Conservation (phyloP, 1,284 basidiomycete genomes). For the Phaffia rhodozyma region DNA sequence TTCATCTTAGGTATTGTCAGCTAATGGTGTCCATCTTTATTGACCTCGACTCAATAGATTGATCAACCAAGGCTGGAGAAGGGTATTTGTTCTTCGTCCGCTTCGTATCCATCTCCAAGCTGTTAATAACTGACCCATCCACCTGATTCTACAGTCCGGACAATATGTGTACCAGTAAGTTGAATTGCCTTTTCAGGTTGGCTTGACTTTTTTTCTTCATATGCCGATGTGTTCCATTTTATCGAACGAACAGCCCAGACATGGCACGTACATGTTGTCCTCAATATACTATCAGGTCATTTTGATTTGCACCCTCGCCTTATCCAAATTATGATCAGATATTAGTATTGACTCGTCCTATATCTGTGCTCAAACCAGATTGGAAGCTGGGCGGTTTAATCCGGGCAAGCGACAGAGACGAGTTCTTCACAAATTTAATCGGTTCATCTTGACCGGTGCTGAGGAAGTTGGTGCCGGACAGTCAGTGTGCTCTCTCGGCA, state of each 20-base stretch:
- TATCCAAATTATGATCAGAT: background rate
- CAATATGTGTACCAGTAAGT: conserved; percentile 43
- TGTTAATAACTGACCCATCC: background rate
- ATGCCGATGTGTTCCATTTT: background rate
- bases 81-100: conserved; percentile 38
- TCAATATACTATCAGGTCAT: conserved; percentile 76
- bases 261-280: conserved; percentile 74
- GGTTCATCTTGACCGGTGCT: conserved; percentile 48
- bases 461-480: conserved; percentile 30
- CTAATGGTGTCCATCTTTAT: too few species aligned
- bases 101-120: background rate
- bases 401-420: conserved; percentile 69
- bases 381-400: conserved; percentile 61
- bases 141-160: background rate
- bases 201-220: conserved; percentile 1
- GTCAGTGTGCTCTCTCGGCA: conserved; percentile 24
- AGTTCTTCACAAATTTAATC: conserved; percentile 59
- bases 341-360: background rate
- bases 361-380: conserved; percentile 37
- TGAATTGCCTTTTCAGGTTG: background rate
- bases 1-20: too few species aligned
- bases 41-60: conserved; percentile 29
- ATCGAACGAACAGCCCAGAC: conserved; percentile 56
- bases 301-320: conserved; percentile 6
- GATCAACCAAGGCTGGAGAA: conserved; percentile 80